Evolutionary conservation across 2,329 filamentous ascomycete species (phyloP).

Genomic region (Claviceps digitariae): DNA sequence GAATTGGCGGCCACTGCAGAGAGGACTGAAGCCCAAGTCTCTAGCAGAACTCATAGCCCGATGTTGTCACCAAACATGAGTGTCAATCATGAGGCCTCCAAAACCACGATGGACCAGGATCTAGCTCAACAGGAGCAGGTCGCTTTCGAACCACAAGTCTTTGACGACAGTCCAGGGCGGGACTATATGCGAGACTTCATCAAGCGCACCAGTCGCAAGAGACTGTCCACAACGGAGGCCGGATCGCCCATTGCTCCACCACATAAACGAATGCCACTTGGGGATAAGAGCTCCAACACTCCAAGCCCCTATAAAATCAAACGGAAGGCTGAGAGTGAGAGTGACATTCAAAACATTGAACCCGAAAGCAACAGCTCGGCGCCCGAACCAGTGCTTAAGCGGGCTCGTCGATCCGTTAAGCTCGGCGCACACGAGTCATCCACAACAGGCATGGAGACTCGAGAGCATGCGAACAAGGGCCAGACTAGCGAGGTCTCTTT

Average conservation of each 20-base stretch:
- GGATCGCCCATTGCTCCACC: slow-evolving; percentile 18
- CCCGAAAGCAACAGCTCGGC: slow-evolving; percentile 12
- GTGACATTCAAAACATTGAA: slow-evolving; percentile 6
- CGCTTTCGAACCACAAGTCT: neutral
- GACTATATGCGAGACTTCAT: slow-evolving; percentile 24
- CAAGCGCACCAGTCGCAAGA: slow-evolving; percentile 17
- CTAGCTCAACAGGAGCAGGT: neutral
- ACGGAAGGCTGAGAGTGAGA: slow-evolving; percentile 17
- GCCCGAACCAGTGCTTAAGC: slow-evolving; percentile 13
- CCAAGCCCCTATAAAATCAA: slow-evolving; percentile 20
- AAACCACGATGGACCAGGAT: neutral
- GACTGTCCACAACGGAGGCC: slow-evolving; percentile 16
- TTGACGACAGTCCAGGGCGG: slow-evolving; percentile 21
- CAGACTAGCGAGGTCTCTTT: neutral
- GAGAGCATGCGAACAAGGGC: neutral
- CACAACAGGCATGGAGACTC: neutral
- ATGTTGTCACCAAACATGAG: neutral
- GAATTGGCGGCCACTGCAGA: neutral
- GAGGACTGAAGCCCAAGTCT: neutral
- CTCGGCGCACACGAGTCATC: neutral
- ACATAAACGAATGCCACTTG: slow-evolving; percentile 18
- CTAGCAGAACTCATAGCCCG: neutral
- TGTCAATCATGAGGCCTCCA: neutral
- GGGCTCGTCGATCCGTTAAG: slow-evolving; percentile 11
- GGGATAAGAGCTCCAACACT: slow-evolving; percentile 22